Percentiles rank a stretch among this genome's conserved stretches.
Evolutionary conservation across 2,329 filamentous ascomycete species (phyloP).

Genomic region (Eutypa lata): DNA sequence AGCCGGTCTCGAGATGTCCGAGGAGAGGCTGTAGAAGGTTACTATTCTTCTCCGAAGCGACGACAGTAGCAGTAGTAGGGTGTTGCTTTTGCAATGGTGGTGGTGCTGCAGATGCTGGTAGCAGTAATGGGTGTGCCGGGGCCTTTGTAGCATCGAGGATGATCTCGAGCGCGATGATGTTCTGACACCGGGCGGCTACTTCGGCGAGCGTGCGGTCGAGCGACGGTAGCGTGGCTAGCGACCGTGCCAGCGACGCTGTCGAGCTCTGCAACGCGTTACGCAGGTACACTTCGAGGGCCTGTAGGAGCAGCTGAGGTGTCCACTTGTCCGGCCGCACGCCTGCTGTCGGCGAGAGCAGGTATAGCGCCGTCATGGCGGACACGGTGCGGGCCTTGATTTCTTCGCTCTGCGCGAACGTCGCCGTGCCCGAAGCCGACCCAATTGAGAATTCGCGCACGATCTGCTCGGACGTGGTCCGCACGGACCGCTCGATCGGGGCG

Average conservation of each 20-base stretch:
- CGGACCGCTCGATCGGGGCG: constrained; percentile 67
- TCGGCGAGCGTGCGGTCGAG: constrained; percentile 81
- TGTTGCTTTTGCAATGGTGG: neutral
- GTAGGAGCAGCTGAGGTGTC: constrained; percentile 69
- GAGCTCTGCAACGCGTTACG: constrained; percentile 78
- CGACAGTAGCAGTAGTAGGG: neutral
- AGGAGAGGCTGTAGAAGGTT: constrained; percentile 71
- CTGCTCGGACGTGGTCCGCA: constrained; percentile 73
- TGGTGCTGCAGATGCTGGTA: constrained; percentile 19
- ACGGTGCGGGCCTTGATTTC: constrained; percentile 71
- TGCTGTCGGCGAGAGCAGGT: constrained; percentile 71
- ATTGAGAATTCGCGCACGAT: constrained; percentile 82
- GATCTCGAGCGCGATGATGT: constrained; percentile 81
- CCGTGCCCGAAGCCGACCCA: constrained; percentile 45
- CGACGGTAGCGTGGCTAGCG: constrained; percentile 74
- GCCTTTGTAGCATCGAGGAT: constrained; percentile 68
- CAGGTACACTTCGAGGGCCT: constrained; percentile 77
- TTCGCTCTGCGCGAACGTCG: constrained; percentile 64
- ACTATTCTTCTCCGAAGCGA: constrained; percentile 26
- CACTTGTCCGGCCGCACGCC: constrained; percentile 51
- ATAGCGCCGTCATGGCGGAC: constrained; percentile 73
- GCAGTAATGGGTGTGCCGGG: constrained; percentile 66
- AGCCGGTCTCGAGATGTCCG: constrained; percentile 78
- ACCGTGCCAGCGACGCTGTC: constrained; percentile 68
- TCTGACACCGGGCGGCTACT: constrained; percentile 81